Evolutionary conservation across 73 alveolate species (phyloP).

Genomic region (Tetrahymena borealis): DNA sequence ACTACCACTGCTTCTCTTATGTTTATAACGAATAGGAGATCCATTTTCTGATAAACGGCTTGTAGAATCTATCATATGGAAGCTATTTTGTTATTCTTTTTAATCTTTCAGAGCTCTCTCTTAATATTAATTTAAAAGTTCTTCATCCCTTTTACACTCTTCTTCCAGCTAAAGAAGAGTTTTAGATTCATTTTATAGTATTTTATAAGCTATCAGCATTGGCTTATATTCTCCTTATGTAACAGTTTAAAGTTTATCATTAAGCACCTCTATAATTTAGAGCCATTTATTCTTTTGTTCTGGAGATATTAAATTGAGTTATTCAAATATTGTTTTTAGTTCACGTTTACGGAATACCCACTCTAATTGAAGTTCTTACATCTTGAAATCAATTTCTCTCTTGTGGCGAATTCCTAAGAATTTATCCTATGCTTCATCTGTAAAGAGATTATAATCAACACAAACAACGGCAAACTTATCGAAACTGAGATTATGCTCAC

Average conservation of each 20-base stretch:
- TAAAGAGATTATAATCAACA: slow-evolving; percentile 32
- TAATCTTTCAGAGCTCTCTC: background rate
- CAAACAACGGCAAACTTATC: slow-evolving; percentile 44
- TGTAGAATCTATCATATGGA: background rate
- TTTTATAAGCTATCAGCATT: background rate
- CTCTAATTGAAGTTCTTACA: background rate
- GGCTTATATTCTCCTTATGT: background rate
- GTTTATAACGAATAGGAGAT: background rate
- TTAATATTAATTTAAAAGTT: background rate
- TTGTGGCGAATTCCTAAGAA: slow-evolving; percentile 6
- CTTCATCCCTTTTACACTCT: background rate
- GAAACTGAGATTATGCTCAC: slow-evolving; percentile 23
- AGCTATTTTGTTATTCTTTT: background rate
- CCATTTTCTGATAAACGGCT: background rate
- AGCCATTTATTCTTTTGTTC: background rate
- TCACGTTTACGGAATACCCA: background rate
- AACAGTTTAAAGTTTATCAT: background rate
- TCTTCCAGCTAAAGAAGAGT: background rate
- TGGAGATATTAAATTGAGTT: background rate
- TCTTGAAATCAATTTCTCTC: background rate
- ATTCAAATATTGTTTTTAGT: background rate
- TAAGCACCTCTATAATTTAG: background rate
- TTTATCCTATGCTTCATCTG: slow-evolving; percentile 27
- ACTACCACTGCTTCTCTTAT: background rate
- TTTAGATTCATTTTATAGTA: background rate